phyloP scores from a whole-genome alignment of 495 filamentous ascomycete genomes.

The Neurospora cerealis region DNA sequence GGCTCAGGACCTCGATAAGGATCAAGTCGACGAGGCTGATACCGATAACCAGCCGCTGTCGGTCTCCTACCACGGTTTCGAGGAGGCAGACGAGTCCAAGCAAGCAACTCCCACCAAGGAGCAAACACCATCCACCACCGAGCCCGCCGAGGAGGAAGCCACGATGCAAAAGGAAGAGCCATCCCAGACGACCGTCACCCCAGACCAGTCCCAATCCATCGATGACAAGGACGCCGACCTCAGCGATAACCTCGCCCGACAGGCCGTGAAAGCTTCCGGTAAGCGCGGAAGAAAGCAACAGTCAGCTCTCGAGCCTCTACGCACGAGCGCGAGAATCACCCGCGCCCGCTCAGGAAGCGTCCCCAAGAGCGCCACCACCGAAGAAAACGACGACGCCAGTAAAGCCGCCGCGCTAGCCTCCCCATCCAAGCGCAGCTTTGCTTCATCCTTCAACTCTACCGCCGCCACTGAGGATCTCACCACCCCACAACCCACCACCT shows the following conservation, averaged over 20 bases:
- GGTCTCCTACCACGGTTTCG: neutral
- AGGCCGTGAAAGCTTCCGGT: constrained; percentile 15
- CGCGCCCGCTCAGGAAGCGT: constrained; percentile 19
- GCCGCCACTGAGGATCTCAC: neutral
- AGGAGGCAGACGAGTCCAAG: constrained; percentile 3
- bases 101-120: neutral
- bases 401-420: constrained; percentile 6
- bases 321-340: constrained; percentile 13
- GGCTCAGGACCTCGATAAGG: neutral
- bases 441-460: constrained; percentile 14
- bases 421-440: constrained; percentile 7
- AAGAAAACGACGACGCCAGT: constrained; percentile 13
- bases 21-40: neutral
- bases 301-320: constrained; percentile 12
- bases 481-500: neutral
- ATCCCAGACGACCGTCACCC: neutral
- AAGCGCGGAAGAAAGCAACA: constrained; percentile 14
- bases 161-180: neutral
- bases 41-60: neutral
- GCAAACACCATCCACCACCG: neutral
- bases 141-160: constrained; percentile 9
- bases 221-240: constrained; percentile 11
- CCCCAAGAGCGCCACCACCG: constrained; percentile 9
- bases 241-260: constrained; percentile 27
- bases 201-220: neutral